These are phyloP conservation scores for Geranomyces variabilis DNA, from an alignment of 192 early-diverging fungal species.

Conservation along the genomic window DNA sequence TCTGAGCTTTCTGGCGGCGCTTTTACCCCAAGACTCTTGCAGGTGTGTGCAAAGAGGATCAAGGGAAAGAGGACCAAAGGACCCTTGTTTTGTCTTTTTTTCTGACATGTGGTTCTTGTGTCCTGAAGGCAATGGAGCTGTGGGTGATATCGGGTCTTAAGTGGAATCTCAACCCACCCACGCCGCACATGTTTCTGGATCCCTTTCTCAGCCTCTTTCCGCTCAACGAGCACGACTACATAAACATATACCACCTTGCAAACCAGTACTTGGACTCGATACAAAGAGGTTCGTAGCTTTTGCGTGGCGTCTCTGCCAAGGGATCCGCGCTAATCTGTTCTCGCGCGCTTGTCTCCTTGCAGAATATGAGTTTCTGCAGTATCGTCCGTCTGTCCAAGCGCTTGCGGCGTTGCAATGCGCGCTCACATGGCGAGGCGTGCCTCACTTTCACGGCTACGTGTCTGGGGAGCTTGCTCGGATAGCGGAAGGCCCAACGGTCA, in stretches of 20 bases:
- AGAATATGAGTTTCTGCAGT: conserved; percentile 26
- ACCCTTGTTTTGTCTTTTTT: not conserved
- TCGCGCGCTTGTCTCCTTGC: not conserved
- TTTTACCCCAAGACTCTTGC: conserved; percentile 7
- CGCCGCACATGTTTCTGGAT: conserved; percentile 35
- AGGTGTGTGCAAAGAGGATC: conserved; percentile 7
- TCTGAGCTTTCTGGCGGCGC: conserved; percentile 24
- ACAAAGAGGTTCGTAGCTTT: not conserved
- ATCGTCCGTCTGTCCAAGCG: conserved; percentile 32
- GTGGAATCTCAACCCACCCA: conserved; percentile 28
- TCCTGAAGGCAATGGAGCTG: conserved; percentile 25
- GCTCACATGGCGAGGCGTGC: not conserved
- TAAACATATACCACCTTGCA: not conserved
- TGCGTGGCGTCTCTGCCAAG: too few relatives aligned
- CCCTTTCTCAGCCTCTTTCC: conserved; percentile 19
- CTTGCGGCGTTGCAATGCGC: conserved; percentile 27
- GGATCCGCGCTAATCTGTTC: not conserved
- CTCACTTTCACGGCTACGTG: conserved; percentile 5
- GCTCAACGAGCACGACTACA: not conserved
- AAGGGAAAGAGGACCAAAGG: not conserved
- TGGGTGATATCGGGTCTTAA: conserved; percentile 11
- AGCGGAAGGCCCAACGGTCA: not conserved
- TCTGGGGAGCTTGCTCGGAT: conserved; percentile 4
- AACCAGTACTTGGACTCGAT: not conserved
- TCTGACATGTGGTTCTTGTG: not conserved